These are phyloP conservation scores for Neonothopanus nambi DNA, from an alignment of 1,284 basidiomycete genomes.

Conservation along the genomic window DNA sequence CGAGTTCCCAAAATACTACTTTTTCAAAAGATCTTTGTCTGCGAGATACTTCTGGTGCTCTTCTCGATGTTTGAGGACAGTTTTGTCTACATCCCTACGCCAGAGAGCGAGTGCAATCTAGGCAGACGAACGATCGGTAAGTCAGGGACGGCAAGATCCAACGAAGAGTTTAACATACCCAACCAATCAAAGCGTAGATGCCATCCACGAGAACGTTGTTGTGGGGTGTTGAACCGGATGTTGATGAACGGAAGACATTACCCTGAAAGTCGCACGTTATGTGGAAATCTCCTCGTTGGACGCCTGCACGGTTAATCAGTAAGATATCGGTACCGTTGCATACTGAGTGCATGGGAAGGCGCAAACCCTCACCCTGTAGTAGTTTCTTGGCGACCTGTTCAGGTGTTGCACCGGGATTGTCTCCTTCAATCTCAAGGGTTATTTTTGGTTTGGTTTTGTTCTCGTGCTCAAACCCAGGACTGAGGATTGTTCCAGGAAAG, in stretches of 20 bases:
- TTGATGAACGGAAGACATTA: slow-evolving; percentile 67
- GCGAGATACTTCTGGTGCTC: slow-evolving; percentile 38
- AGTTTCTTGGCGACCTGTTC: slow-evolving; percentile 51
- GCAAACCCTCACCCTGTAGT: slow-evolving; percentile 42
- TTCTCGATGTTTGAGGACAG: slow-evolving; percentile 28
- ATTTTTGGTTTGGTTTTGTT: slow-evolving; percentile 64
- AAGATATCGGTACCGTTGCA: neutral
- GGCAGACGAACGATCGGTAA: neutral
- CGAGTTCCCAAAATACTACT: too few relatives aligned
- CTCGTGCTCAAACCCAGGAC: slow-evolving; percentile 64
- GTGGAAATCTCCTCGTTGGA: slow-evolving; percentile 73
- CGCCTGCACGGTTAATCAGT: slow-evolving; percentile 3
- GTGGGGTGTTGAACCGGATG: slow-evolving; percentile 68
- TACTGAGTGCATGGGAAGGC: neutral
- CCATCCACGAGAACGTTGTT: slow-evolving; percentile 61
- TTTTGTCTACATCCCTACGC: slow-evolving; percentile 34
- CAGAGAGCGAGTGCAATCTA: slow-evolving; percentile 39
- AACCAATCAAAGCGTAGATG: slow-evolving; percentile 13
- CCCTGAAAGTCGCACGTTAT: slow-evolving; percentile 76
- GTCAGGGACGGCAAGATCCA: neutral
- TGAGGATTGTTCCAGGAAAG: slow-evolving; percentile 63
- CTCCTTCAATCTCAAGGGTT: slow-evolving; percentile 65
- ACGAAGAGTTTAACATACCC: slow-evolving; percentile 7
- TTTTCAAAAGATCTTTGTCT: slow-evolving; percentile 11
- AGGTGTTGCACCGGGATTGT: slow-evolving; percentile 51